These are phyloP conservation scores for Mrakia hoshinonis DNA, from an alignment of 768 basidiomycete genomes.

Conservation along the genomic window DNA sequence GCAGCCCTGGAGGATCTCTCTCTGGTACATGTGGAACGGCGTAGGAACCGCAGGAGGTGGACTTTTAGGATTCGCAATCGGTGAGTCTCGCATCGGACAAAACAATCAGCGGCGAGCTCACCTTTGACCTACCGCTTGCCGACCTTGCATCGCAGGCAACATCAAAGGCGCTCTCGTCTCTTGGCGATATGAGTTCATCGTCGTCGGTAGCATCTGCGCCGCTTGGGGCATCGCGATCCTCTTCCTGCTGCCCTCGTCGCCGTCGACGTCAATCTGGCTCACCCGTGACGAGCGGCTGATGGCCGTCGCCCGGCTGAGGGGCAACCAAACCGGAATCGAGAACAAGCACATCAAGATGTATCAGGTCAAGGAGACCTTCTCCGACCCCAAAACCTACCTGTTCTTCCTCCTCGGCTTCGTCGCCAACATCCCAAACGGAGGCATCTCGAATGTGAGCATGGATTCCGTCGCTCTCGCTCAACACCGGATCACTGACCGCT, in stretches of 20 bases:
- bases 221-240: slow-evolving; percentile 38
- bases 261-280: slow-evolving; percentile 38
- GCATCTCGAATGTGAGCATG: slow-evolving; percentile 35
- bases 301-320: slow-evolving; percentile 38
- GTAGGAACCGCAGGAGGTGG: slow-evolving; percentile 44
- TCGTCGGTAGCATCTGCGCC: slow-evolving; percentile 38
- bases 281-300: slow-evolving; percentile 40
- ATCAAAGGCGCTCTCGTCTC: slow-evolving; percentile 39
- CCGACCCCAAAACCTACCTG: slow-evolving; percentile 40
- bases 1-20: slow-evolving; percentile 43
- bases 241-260: slow-evolving; percentile 39
- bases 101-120: too few relatives aligned
- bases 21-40: slow-evolving; percentile 44
- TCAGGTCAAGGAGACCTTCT: slow-evolving; percentile 39
- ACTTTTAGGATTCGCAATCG: slow-evolving; percentile 42
- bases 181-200: slow-evolving; percentile 42
- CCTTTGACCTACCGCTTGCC: too few relatives aligned
- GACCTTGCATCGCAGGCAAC: too few relatives aligned
- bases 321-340: slow-evolving; percentile 41
- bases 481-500: background rate
- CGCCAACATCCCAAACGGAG: slow-evolving; percentile 37
- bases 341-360: slow-evolving; percentile 37
- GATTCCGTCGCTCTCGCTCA: background rate
- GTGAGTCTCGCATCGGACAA: too few relatives aligned
- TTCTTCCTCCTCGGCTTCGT: slow-evolving; percentile 39